Base-by-base conservation (phyloP, 2,329 filamentous ascomycete species). In the Aureobasidium musti region DNA sequence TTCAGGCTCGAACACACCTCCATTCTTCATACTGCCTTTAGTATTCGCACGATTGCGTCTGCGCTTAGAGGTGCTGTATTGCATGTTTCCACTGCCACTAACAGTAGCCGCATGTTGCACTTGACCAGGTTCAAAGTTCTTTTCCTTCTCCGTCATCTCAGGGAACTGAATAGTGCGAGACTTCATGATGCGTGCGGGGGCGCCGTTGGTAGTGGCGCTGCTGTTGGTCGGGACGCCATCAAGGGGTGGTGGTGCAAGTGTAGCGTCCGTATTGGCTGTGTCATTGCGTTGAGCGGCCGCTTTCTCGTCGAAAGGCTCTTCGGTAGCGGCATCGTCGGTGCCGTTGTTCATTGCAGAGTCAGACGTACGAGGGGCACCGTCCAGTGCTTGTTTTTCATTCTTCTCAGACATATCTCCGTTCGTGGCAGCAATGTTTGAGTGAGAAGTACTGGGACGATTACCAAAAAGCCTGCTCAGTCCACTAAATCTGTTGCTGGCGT, bases 1-100 rank as follows among this genome's bases (percentile, higher is more conserved):
- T 61, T 96, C 92, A 69, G 97, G 93, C 1, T 83, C 80, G 17
- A 84, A 81, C 71, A 89, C 43, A 11, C 50, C 50, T n/a, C 49
- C 1, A 86, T 86, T 49, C 86, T 84, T 37, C 86, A 85, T 52
- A 71, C 86, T 90, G 68, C 86, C 84, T 78, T 86, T 89, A 45
- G 90, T 93, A 33, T 87, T 89, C 1, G 86, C 87, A 37, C 91
- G 84, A 54, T 89, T 84, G 52, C 89, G 84, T 56, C 86, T 83
- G 74, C 82, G 87, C 80, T 26, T 86, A 2, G 66, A 59, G 10
- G 64, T 50, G 4, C 37, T 45, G 26, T 65, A n/a, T 13, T 45
- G 37, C 7, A 54, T 54, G 50, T 65, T 65, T 4, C 69, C 68
- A 23, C 59, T 33, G 30, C 69, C 68, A 13, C 50, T 41, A 3